A percentile compares a stretch with the other conserved stretches of the same genome.
These are phyloP conservation scores for Fraxinus americana DNA, from an alignment of 257 asterid genomes.

Conservation along the genomic window DNA sequence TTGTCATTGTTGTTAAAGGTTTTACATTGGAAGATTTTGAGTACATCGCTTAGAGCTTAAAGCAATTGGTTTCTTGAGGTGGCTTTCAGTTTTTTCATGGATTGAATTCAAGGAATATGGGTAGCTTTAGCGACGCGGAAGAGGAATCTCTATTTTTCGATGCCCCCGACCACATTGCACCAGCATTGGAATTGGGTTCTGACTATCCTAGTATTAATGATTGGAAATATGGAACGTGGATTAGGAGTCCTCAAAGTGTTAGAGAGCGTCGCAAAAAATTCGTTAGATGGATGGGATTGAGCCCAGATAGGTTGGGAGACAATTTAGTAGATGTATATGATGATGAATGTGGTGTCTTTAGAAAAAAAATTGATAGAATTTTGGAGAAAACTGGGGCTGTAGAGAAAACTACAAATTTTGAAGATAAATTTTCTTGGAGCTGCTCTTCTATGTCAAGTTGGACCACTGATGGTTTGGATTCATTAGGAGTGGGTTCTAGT, in stretches of 20 bases:
- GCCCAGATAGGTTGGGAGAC: constrained; percentile 29
- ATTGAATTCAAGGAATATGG: constrained; percentile 71
- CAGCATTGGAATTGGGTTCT: constrained; percentile 36
- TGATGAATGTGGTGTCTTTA: constrained; percentile 22
- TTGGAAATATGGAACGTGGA: constrained; percentile 63
- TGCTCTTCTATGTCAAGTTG: too few relatives aligned
- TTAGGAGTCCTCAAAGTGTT: constrained; percentile 66
- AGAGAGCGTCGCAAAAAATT: constrained; percentile 68
- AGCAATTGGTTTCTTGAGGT: constrained; percentile 45
- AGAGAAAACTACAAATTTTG: constrained; percentile 43
- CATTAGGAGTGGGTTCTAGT: constrained; percentile 32
- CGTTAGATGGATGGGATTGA: constrained; percentile 55
- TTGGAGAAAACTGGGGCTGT: constrained; percentile 47
- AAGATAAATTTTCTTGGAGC: constrained; percentile 31
- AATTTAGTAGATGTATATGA: constrained; percentile 19
- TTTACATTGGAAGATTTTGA: constrained; percentile 44
- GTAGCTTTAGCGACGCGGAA: constrained; percentile 47
- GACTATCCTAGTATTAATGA: constrained; percentile 31
- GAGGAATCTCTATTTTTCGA: constrained; percentile 66
- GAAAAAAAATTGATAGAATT: too few relatives aligned
- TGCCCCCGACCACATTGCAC: constrained; percentile 63
- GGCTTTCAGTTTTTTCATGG: constrained; percentile 46
- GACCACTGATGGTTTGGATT: constrained; percentile 24
- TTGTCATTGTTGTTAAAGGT: constrained; percentile 47
- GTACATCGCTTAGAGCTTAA: constrained; percentile 56